phyloP scores from a whole-genome alignment of 2,329 filamentous ascomycete species.

The Penicillium psychrosexuale region DNA sequence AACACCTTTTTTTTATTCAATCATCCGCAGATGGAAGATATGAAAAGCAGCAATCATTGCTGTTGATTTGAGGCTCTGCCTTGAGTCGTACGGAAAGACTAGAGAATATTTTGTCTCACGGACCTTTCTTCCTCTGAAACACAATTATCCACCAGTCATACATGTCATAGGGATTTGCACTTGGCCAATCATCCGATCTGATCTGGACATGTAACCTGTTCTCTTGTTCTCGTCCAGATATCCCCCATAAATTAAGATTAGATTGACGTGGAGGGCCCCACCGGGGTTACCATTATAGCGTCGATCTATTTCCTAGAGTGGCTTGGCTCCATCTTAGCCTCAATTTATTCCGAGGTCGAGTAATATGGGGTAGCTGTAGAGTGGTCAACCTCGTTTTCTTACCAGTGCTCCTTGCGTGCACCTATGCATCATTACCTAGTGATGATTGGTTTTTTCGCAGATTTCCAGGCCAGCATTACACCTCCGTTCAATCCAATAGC shows the following conservation, averaged over 20 bases:
- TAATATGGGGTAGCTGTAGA: background rate
- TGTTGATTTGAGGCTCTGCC: background rate
- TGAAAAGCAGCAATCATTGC: background rate
- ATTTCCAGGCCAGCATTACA: background rate
- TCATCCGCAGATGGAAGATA: too few species aligned
- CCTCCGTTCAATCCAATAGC: background rate
- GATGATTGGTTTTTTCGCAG: background rate
- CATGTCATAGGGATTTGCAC: background rate
- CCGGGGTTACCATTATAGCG: background rate
- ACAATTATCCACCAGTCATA: background rate
- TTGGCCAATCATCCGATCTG: background rate
- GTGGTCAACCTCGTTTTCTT: background rate
- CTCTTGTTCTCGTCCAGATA: background rate
- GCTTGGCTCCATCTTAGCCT: background rate
- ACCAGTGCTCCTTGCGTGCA: background rate
- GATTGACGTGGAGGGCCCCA: background rate
- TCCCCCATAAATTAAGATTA: background rate
- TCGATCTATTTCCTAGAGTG: background rate
- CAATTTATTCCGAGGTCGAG: background rate
- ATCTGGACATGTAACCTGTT: background rate
- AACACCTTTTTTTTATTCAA: too few species aligned
- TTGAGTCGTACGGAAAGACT: background rate
- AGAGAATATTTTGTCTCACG: background rate
- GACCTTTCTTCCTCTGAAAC: background rate
- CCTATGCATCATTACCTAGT: background rate